Conservation (phyloP, 1,284 basidiomycete genomes). For the Heterobasidion irregulare region DNA sequence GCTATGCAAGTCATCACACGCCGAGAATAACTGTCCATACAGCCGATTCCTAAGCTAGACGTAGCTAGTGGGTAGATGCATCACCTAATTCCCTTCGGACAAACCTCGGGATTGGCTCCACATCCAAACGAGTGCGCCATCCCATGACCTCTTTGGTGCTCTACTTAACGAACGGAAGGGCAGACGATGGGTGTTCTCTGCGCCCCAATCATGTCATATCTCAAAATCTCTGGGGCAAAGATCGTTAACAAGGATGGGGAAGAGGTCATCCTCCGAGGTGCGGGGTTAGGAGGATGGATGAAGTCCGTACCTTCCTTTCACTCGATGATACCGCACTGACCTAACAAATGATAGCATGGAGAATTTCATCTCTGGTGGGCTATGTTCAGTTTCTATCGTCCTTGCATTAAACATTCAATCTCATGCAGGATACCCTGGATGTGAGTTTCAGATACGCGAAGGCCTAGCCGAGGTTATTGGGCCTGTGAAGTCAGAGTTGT, state of each 20-base stretch:
- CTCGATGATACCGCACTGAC: neutral
- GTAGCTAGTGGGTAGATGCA: neutral
- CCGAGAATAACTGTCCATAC: too few species aligned
- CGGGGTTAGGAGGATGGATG: slow-evolving; percentile 67
- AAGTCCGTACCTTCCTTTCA: slow-evolving; percentile 31
- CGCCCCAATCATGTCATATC: slow-evolving; percentile 25
- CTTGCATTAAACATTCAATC: neutral
- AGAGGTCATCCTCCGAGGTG: slow-evolving; percentile 54
- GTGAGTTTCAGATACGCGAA: slow-evolving; percentile 59
- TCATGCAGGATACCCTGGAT: slow-evolving; percentile 42
- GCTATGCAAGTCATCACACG: too few species aligned
- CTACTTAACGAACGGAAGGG: neutral
- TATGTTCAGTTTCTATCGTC: too few species aligned
- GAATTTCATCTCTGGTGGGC: slow-evolving; percentile 48
- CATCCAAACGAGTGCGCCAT: neutral
- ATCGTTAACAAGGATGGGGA: slow-evolving; percentile 47
- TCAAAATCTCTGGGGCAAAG: slow-evolving; percentile 47
- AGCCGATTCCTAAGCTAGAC: too few species aligned
- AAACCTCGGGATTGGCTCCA: neutral
- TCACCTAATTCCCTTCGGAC: neutral
- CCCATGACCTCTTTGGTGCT: neutral
- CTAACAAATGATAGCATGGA: slow-evolving; percentile 40
- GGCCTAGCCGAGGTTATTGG: slow-evolving; percentile 63
- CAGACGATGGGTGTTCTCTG: neutral
- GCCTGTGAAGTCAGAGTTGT: slow-evolving; percentile 59